A percentile compares a stretch with the other conserved stretches of the same genome.
Evolutionary conservation across 768 basidiomycete genomes (phyloP).

Genomic region (Tricholoma matsutake): DNA sequence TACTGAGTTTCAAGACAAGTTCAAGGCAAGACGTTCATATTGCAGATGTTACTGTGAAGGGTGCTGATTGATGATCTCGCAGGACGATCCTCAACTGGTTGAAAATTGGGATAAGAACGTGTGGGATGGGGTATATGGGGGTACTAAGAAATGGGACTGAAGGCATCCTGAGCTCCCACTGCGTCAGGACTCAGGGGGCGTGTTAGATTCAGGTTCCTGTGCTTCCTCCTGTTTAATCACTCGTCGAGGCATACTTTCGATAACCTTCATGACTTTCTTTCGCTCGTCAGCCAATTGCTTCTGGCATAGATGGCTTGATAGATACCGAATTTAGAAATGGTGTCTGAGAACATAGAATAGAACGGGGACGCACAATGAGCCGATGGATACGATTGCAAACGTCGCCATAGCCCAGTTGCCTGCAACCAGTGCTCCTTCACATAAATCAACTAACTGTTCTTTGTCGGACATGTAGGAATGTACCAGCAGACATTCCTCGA

Average conservation of each 20-base stretch:
- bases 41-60: background rate
- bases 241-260: constrained; percentile 60
- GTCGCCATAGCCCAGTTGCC: constrained; percentile 80
- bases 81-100: constrained; percentile 64
- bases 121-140: constrained; percentile 36
- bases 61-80: constrained; percentile 2
- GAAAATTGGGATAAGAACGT: constrained; percentile 74
- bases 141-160: background rate
- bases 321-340: constrained; percentile 1
- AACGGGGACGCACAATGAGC: constrained; percentile 56
- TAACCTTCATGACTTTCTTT: constrained; percentile 48
- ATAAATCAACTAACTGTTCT: background rate
- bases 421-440: constrained; percentile 57
- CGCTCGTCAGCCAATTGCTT: constrained; percentile 52
- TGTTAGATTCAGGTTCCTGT: constrained; percentile 11
- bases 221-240: constrained; percentile 40
- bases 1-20: constrained; percentile 63
- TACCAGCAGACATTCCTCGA: constrained; percentile 63
- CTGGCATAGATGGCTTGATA: constrained; percentile 61
- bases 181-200: background rate
- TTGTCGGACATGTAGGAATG: constrained; percentile 20
- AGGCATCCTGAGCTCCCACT: background rate
- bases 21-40: constrained; percentile 42
- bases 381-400: constrained; percentile 62
- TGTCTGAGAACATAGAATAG: background rate